Percentiles rank a stretch among this genome's conserved stretches.
phyloP scores from a whole-genome alignment of 306 rosid species.

The Ammopiptanthus mongolicus region DNA sequence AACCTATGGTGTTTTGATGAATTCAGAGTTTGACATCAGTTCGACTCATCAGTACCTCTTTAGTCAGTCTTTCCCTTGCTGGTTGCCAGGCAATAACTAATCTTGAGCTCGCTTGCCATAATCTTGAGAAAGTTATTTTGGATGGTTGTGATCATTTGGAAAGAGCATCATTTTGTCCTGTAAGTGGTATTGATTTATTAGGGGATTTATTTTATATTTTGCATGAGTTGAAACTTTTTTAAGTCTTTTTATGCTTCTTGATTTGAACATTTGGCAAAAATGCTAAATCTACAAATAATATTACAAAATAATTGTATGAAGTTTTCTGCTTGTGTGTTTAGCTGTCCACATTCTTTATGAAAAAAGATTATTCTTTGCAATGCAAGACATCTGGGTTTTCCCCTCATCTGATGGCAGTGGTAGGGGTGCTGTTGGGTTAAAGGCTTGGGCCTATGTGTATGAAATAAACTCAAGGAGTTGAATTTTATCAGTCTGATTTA shows the following conservation, averaged over 20 bases:
- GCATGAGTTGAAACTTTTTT: not conserved
- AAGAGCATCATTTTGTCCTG: constrained; percentile 74
- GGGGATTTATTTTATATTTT: not conserved
- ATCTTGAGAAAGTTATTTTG: constrained; percentile 63
- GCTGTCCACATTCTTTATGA: not conserved
- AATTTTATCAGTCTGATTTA: not conserved
- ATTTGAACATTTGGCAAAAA: not conserved
- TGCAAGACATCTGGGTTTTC: not conserved
- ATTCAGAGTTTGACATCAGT: constrained; percentile 71
- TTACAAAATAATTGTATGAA: not conserved
- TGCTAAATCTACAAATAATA: not conserved
- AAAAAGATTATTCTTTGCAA: not conserved
- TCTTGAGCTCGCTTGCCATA: constrained; percentile 63
- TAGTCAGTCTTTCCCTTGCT: constrained; percentile 72
- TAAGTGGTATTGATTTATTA: constrained; percentile 34
- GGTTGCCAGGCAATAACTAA: constrained; percentile 73
- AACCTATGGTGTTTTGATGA: constrained; percentile 18
- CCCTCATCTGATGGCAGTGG: not conserved
- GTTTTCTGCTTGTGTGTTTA: not conserved
- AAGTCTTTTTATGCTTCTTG: not conserved
- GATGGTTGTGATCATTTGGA: constrained; percentile 90
- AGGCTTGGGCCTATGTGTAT: not conserved
- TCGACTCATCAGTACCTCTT: constrained; percentile 60
- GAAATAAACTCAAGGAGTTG: not conserved
- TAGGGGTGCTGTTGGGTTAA: not conserved